Evolutionary conservation across 202 grass and related monocot genomes (phyloP).

Genomic region (Zizania palustris): DNA sequence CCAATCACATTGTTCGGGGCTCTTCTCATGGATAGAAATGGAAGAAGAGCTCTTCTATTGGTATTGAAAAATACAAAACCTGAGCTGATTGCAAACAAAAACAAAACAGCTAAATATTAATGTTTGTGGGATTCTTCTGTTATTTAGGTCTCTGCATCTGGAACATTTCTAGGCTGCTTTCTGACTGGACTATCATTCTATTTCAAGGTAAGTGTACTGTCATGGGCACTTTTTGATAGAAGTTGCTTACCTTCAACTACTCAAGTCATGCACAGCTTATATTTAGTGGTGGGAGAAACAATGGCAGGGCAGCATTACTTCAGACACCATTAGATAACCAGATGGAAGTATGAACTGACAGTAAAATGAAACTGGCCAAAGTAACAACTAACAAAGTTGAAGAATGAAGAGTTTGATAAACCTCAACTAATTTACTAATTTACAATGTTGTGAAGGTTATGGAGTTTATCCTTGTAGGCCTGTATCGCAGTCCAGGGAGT

Average conservation of each 20-base stretch:
- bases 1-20: constrained; percentile 65
- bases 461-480: not conserved
- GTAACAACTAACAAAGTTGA: not conserved
- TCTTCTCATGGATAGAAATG: constrained; percentile 77
- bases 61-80: constrained; percentile 44
- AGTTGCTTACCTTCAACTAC: not conserved
- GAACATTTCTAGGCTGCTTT: constrained; percentile 63
- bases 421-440: constrained; percentile 14
- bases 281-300: constrained; percentile 14
- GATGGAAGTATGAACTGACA: constrained; percentile 26
- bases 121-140: constrained; percentile 33
- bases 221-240: not conserved
- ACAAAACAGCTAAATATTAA: not conserved
- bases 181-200: constrained; percentile 66
- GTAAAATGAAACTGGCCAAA: constrained; percentile 17
- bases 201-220: constrained; percentile 48
- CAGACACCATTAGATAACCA: not conserved
- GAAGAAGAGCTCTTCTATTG: constrained; percentile 75
- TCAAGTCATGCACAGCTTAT: not conserved
- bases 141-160: constrained; percentile 57
- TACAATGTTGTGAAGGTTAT: constrained; percentile 2
- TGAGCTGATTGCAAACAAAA: constrained; percentile 1
- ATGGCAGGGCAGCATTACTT: not conserved
- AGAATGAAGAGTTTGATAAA: constrained; percentile 22
- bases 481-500: not conserved